Percentiles rank a stretch among this genome's conserved stretches.
Evolutionary conservation across 108 stramenopile genomes (phyloP).

Genomic region (Cylindrotheca closterium): DNA sequence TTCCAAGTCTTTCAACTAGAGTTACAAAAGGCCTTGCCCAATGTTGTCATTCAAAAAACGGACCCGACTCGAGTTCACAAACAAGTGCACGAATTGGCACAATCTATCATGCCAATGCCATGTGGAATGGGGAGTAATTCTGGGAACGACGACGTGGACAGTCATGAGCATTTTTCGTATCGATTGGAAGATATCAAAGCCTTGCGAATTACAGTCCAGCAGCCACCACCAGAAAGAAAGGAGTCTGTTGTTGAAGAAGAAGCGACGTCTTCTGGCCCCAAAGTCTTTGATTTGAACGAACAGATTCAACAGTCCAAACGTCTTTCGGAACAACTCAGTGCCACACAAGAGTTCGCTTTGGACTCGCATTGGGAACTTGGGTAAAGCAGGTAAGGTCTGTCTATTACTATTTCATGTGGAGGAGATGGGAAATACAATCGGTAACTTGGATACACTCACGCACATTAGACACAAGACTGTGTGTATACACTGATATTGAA

Average conservation of each 20-base stretch:
- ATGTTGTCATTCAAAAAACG: not conserved
- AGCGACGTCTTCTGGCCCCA: not conserved
- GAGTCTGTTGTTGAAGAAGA: not conserved
- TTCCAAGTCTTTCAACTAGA: slow-evolving; percentile 9
- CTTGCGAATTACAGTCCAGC: not conserved
- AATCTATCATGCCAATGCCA: not conserved
- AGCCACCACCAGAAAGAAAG: too few species aligned
- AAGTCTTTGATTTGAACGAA: not conserved
- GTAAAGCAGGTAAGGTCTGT: too few species aligned
- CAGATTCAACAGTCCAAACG: not conserved
- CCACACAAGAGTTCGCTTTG: not conserved
- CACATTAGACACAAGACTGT: too few species aligned
- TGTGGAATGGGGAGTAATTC: not conserved
- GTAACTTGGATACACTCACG: too few species aligned
- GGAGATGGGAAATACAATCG: too few species aligned
- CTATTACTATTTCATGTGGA: too few species aligned
- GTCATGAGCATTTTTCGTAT: too few species aligned
- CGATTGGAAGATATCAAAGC: not conserved
- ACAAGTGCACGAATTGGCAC: not conserved
- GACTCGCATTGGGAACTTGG: not conserved
- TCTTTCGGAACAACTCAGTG: not conserved
- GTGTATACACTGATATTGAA: too few species aligned
- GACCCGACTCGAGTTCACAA: not conserved
- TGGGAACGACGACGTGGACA: too few species aligned
- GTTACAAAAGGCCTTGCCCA: not conserved